Evolutionary conservation across 2,329 filamentous ascomycete genomes (phyloP), one percentile per base, ranked within the genome.

Genomic region (Aspergillus spinulosporus): DNA sequence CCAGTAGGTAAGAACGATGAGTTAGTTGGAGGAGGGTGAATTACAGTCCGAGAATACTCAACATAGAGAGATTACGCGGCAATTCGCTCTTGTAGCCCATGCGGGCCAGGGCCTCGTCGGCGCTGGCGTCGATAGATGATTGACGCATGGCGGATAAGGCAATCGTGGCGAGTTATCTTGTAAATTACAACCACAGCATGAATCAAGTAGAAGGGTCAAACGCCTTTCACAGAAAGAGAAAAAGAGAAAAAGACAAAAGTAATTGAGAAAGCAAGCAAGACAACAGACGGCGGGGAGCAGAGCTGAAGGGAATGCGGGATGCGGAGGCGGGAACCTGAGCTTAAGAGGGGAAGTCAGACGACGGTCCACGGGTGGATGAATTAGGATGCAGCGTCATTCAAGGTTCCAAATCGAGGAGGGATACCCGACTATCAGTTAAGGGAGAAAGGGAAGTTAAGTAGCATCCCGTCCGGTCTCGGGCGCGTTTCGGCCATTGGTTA

Each of bases 41-140:
- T 7, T 69, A 80, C 73, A 87, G 66, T 49, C 87, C 87, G 44
- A 90, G 76, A 29, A 90, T 84, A 66, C 84, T 87, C 65, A 89
- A 72, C 85, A 89, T 89, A 68, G 82, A 85, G 60, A 89, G 70
- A 62, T 84, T 85, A 58, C 86, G 79, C 12, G 86, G 86, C 43
- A 90, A 68, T 68, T 89, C 86, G 52, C 80, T 78, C 72, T 82
- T 83, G 77, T 89, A 89, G 51, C 86, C 87, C 84, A 89, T 84
- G 62, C 80, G 80, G 58, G 82, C 84, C 65, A 88, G 78, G 51
- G 82, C 82, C 59, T 82, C 82, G 68, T 87, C 82, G 58, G 84
- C 84, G 56, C 59, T 71, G 63, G 66, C 68, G 59, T 72, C 67
- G 46, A 59, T 56, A 29, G 66, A 67, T 31, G 56, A 58, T 65